phyloP scores from a whole-genome alignment of 108 stramenopile genomes.

The Skeletonema marinoi region DNA sequence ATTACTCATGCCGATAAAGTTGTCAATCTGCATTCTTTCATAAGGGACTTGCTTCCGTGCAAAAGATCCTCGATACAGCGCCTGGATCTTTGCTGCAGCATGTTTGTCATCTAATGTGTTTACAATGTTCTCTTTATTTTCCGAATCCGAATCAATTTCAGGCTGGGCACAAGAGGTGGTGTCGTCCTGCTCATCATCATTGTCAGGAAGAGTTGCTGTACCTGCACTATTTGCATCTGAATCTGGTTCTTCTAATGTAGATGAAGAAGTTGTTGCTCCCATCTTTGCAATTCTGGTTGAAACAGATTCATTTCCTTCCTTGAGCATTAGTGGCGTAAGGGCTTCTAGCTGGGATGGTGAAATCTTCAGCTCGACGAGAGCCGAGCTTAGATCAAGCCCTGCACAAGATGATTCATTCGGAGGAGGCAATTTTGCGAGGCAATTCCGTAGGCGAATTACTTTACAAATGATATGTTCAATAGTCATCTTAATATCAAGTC shows the following conservation, averaged over 20 bases:
- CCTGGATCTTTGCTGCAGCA: constrained; percentile 65
- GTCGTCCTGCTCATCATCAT: constrained; percentile 11
- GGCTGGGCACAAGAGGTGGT: background rate
- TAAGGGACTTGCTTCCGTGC: constrained; percentile 21
- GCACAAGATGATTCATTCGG: constrained; percentile 51
- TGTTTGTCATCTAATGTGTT: background rate
- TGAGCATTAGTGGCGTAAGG: constrained; percentile 69
- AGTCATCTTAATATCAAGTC: constrained; percentile 72
- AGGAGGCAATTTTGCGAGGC: constrained; percentile 87
- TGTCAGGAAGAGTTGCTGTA: constrained; percentile 48
- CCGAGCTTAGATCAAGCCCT: constrained; percentile 53
- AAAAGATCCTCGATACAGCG: constrained; percentile 56
- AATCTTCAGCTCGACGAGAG: constrained; percentile 72
- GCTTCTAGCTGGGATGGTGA: constrained; percentile 77
- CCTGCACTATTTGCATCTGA: constrained; percentile 35
- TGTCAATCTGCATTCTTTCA: constrained; percentile 41
- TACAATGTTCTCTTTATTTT: background rate
- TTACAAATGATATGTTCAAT: constrained; percentile 78
- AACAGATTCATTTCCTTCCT: constrained; percentile 70
- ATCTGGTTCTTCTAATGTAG: background rate
- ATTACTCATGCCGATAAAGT: constrained; percentile 78
- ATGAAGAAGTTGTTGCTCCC: constrained; percentile 39
- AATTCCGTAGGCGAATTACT: constrained; percentile 76
- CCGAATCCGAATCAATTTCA: background rate
- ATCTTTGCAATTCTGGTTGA: constrained; percentile 44